Base-by-base conservation (phyloP, 2,329 filamentous ascomycete genomes). In the Aspergillus fumigatus region DNA sequence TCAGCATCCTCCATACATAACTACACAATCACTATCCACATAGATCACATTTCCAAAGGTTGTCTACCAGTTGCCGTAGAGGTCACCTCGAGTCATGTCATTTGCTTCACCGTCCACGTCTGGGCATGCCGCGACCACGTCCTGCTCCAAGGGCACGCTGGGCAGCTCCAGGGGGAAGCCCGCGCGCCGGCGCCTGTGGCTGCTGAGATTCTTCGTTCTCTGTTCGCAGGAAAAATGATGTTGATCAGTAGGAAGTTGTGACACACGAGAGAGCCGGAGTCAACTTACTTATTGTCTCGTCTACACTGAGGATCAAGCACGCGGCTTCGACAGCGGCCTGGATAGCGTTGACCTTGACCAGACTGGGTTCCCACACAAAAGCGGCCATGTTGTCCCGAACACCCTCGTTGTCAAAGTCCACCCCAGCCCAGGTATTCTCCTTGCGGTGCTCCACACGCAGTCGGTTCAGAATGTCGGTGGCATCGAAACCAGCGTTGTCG, bases 401-500 rank as follows among this genome's bases (percentile, higher is more conserved):
- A 60, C 92, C 92, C 78, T 99, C 94, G 68, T 92, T 86, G 64
- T 87, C 81, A 72, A 99, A 97, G 79, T 99, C 94, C 27, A 99
- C 93, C 72, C 94, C 94, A 4, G 92, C 92, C 94, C 94, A 99
- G 52, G 85, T 86, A 71, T 89, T 89, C 65, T 92, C 92, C 79
- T 93, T 94, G 73, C 91, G 86, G 80, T 99, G 94, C 83, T 97
- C 93, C 58, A 97, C 94, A 55, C 94, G 90, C 64, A 99, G 83
- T 70, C 91, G 88, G 82, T 97, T 99, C 62, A 99, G 86, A 65
- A 99, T 97, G 71, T 99, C 94, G 52, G 94, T 99, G 26, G 94
- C 92, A 72, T 99, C 94, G 73, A 99, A 97, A 62, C 94, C 94
- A 55, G 94, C 94, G 71, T 99, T 99, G 80, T 99, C 94, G 80